Base-by-base conservation (phyloP, 1,139 yeast genomes). In the Lipomyces yarrowii region DNA sequence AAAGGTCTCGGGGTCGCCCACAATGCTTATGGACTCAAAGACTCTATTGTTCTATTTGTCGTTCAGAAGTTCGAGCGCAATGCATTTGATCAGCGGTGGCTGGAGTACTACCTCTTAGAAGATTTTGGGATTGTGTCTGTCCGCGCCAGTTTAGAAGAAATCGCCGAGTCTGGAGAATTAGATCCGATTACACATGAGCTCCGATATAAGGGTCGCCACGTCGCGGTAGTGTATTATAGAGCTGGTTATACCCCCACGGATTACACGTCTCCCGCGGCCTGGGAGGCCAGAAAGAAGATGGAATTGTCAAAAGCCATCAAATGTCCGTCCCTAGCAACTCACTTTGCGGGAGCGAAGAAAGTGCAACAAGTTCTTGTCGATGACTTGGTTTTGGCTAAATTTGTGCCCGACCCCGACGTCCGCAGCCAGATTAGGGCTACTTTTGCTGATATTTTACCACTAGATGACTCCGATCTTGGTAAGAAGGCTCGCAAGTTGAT, bases 281-380 rank as follows among this genome's bases (percentile, higher is more conserved):
- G 99, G 99, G 83, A 83, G 18, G 88, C 91, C 10, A 84, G 99
- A 73, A 81, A 85, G 30, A 76, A 80, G 56, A 81, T 94, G 67
- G 99, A 94, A 76, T 82, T 85, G 33, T 84, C 94, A 7, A 78
- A 81, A 62, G 97, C 98, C 1, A 88, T 94, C 69, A 93, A 94
- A 76, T 93, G 97, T 70, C 99, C 99, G 2, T 88, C 96, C 2
- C 79, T 94, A 46, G 80, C 91, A 69, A 91, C 96, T 1, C 99
- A 96, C 77, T 81, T 94, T 66, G 86, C 97, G 39, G 99, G 99
- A 0, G 87, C 97, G 13, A 96, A 94, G 74, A 94, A 94, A 76
- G 83, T 94, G 59, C 99, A 94, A 79, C 99, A 96, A 76, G 80
- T 92, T 42, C 82, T 94, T 65, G 90, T 97, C 0, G 82, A 84